A percentile compares a stretch with the other conserved stretches of the same genome.
These are phyloP conservation scores for Pleoardoris graminearum DNA, from an alignment of 2,329 filamentous ascomycete genomes.

Conservation along the genomic window DNA sequence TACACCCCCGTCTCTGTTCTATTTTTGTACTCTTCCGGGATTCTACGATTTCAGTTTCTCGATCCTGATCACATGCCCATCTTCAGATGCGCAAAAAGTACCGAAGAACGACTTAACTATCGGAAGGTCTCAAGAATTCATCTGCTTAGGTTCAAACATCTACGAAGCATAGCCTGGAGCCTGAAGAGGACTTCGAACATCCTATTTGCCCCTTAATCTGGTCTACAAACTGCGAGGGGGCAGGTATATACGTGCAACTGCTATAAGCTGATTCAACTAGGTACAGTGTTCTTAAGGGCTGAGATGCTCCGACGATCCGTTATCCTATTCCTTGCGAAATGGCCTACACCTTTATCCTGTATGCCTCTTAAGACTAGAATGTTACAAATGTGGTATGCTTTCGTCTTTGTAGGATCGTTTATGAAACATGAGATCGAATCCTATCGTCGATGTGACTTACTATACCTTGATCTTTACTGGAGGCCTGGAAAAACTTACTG, in stretches of 20 bases:
- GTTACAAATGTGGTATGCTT: constrained; percentile 4
- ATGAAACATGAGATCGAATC: constrained; percentile 6
- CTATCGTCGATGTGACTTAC: constrained; percentile 6
- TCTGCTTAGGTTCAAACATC: constrained; percentile 7
- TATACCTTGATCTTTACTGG: constrained; percentile 7
- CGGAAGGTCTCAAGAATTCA: constrained; percentile 5
- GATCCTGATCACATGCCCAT: constrained; percentile 7
- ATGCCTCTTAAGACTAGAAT: constrained; percentile 5
- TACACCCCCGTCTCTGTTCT: constrained; percentile 6
- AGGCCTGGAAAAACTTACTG: constrained; percentile 7
- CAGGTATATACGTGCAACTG: constrained; percentile 5
- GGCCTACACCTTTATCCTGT: constrained; percentile 6
- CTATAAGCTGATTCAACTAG: constrained; percentile 7
- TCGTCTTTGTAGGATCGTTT: constrained; percentile 5
- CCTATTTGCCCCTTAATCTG: constrained; percentile 6
- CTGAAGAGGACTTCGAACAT: constrained; percentile 6
- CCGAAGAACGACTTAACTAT: constrained; percentile 6
- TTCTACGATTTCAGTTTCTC: constrained; percentile 8
- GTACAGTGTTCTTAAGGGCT: constrained; percentile 6
- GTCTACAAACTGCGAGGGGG: constrained; percentile 5
- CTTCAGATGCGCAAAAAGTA: constrained; percentile 5
- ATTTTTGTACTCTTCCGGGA: constrained; percentile 4
- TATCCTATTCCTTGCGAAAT: constrained; percentile 7
- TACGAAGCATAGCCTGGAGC: constrained; percentile 4
- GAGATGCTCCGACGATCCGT: constrained; percentile 6